A percentile compares a stretch with the other conserved stretches of the same genome.
These are phyloP conservation scores for Clathrus columnatus DNA, from an alignment of 768 basidiomycete genomes.

Conservation along the genomic window DNA sequence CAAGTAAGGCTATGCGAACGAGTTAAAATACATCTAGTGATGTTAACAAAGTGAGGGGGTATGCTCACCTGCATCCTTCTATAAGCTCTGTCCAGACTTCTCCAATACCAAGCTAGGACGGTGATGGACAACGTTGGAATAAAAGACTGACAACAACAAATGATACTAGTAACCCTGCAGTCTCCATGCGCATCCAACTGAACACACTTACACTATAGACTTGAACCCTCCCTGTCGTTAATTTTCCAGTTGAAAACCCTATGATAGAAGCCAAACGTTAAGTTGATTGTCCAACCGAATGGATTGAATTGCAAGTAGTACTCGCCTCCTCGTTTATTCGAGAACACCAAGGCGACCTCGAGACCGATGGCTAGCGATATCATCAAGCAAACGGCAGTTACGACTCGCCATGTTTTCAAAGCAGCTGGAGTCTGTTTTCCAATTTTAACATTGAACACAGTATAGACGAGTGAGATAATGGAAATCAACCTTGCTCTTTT, in stretches of 20 bases:
- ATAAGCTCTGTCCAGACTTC: constrained; percentile 44
- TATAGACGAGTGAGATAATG: not conserved
- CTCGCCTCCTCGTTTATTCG: constrained; percentile 35
- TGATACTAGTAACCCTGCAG: not conserved
- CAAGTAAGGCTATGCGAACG: constrained; percentile 47
- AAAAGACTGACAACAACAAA: constrained; percentile 37
- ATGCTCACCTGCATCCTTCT: constrained; percentile 47
- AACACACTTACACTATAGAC: not conserved
- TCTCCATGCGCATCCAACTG: not conserved
- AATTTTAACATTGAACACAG: not conserved
- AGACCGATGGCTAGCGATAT: constrained; percentile 38
- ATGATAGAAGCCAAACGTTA: constrained; percentile 42
- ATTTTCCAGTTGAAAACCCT: constrained; percentile 15
- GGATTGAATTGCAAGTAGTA: not conserved
- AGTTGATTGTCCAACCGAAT: constrained; percentile 2
- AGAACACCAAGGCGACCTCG: constrained; percentile 37
- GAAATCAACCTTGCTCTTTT: not conserved
- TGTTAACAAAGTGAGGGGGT: not conserved
- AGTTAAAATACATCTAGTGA: not conserved
- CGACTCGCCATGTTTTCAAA: constrained; percentile 9
- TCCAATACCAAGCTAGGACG: constrained; percentile 43
- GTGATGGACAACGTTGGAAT: constrained; percentile 44
- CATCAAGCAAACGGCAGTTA: constrained; percentile 22
- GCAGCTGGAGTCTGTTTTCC: constrained; percentile 3
- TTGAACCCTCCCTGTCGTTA: not conserved